A percentile compares a stretch with the other conserved stretches of the same genome.
These are phyloP conservation scores for slime mould (Dictyostelium discoideum) DNA, from an alignment of 78 protist species.

Conservation along the genomic window DNA sequence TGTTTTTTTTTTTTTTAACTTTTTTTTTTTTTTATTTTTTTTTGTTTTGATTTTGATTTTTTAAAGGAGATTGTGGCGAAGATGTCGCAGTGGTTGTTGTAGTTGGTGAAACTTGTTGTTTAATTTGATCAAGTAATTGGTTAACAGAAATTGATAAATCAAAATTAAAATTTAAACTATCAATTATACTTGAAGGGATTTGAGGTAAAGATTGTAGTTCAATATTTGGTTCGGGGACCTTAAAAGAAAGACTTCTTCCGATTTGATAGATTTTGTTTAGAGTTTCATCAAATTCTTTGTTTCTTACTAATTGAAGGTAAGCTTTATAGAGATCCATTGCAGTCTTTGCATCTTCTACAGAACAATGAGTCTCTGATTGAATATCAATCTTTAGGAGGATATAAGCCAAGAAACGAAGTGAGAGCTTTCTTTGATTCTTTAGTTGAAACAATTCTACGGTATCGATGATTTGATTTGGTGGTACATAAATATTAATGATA, in stretches of 20 bases:
- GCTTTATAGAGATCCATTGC: constrained; percentile 88
- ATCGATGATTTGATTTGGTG: constrained; percentile 92
- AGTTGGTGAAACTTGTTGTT: background rate
- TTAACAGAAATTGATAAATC: background rate
- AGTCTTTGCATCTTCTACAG: constrained; percentile 90
- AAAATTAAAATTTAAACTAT: background rate
- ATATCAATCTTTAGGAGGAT: constrained; percentile 83
- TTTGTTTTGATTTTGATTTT: background rate
- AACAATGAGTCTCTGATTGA: constrained; percentile 91
- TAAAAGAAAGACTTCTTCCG: constrained; percentile 76
- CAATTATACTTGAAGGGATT: background rate
- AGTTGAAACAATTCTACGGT: constrained; percentile 91
- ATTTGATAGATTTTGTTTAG: constrained; percentile 83
- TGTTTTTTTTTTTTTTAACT: background rate
- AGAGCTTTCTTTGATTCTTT: constrained; percentile 85
- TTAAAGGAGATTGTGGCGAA: background rate
- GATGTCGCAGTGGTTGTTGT: background rate
- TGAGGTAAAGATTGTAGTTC: background rate
- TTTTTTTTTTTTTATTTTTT: background rate
- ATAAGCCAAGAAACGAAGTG: constrained; percentile 88
- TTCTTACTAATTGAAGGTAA: constrained; percentile 53
- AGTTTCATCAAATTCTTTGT: constrained; percentile 83
- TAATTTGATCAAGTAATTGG: background rate
- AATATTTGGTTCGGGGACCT: constrained; percentile 48
- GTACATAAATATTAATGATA: constrained; percentile 88